These are phyloP conservation scores for Hyaloperonospora brassicae DNA, from an alignment of 352 stramenopile species.

Conservation along the genomic window DNA sequence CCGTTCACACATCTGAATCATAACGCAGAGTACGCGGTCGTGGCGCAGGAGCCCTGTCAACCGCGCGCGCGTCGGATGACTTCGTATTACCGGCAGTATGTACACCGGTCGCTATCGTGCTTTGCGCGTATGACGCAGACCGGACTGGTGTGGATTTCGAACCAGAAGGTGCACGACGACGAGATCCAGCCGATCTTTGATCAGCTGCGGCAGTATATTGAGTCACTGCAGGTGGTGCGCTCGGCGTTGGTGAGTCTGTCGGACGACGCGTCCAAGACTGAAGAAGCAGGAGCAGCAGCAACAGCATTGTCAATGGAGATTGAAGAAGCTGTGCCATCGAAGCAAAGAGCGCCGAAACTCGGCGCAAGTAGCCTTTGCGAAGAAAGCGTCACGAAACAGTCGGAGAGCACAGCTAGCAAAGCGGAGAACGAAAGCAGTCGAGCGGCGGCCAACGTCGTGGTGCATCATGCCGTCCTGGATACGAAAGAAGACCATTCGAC, in stretches of 20 bases:
- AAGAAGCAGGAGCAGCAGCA: slow-evolving; percentile 1
- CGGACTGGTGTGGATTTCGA: slow-evolving; percentile 75
- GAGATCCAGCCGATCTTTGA: slow-evolving; percentile 68
- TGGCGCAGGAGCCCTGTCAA: slow-evolving; percentile 20
- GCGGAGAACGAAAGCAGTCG: slow-evolving; percentile 39
- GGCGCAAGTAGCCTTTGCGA: neutral
- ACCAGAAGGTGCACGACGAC: slow-evolving; percentile 56
- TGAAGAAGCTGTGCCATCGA: slow-evolving; percentile 2
- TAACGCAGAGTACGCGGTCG: slow-evolving; percentile 43
- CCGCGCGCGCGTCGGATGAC: slow-evolving; percentile 28
- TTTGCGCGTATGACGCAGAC: slow-evolving; percentile 72
- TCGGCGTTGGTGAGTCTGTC: slow-evolving; percentile 35
- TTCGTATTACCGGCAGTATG: slow-evolving; percentile 60
- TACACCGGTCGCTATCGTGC: slow-evolving; percentile 52
- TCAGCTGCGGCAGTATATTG: slow-evolving; percentile 43
- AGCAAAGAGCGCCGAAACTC: neutral
- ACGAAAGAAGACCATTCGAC: slow-evolving; percentile 1
- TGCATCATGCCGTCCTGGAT: slow-evolving; percentile 7
- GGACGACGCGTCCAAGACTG: slow-evolving; percentile 19
- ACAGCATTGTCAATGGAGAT: neutral
- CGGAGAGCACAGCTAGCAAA: slow-evolving; percentile 15
- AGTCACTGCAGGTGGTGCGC: slow-evolving; percentile 37
- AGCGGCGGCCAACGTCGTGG: slow-evolving; percentile 12
- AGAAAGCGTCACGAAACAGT: slow-evolving; percentile 13
- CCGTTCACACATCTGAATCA: slow-evolving; percentile 48